These are phyloP conservation scores for Cronartium ribicola DNA, from an alignment of 1,284 basidiomycete genomes.

Conservation along the genomic window DNA sequence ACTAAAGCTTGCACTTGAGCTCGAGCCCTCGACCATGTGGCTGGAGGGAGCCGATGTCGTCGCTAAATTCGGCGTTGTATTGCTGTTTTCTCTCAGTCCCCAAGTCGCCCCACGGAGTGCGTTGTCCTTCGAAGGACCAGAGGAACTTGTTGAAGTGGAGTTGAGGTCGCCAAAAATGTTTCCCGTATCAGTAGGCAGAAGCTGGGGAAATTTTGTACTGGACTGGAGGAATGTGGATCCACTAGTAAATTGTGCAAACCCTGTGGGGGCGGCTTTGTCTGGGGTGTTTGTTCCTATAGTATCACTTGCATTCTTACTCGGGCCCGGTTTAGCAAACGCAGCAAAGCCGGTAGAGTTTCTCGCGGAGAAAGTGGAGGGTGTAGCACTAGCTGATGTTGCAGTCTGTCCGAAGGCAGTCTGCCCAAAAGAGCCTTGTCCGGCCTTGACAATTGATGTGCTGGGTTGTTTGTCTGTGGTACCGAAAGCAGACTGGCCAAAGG, in stretches of 20 bases:
- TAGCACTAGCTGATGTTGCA: background rate
- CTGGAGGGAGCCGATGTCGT: too few species aligned
- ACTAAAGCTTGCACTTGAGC: too few species aligned
- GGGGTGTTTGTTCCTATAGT: background rate
- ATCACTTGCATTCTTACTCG: background rate
- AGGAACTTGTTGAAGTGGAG: background rate
- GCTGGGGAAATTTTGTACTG: background rate
- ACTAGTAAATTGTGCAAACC: conserved; percentile 35
- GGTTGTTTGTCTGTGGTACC: background rate
- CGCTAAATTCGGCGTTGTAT: background rate
- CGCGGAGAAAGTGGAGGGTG: background rate
- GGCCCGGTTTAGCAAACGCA: conserved; percentile 15
- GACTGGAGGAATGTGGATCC: background rate
- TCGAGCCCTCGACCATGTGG: too few species aligned
- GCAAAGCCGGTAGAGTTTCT: conserved; percentile 15
- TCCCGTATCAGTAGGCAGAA: background rate
- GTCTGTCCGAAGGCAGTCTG: conserved; percentile 1
- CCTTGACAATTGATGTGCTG: background rate
- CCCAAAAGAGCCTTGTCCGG: background rate
- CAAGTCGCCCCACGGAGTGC: background rate
- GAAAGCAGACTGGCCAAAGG: background rate
- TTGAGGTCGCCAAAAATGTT: background rate
- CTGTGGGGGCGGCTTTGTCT: background rate
- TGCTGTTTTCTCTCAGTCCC: background rate
- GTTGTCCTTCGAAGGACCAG: background rate